A percentile compares a stretch with the other conserved stretches of the same genome.
Evolutionary conservation across 78 protist species (phyloP).

Genomic region (Dictyostelium capitatum): DNA sequence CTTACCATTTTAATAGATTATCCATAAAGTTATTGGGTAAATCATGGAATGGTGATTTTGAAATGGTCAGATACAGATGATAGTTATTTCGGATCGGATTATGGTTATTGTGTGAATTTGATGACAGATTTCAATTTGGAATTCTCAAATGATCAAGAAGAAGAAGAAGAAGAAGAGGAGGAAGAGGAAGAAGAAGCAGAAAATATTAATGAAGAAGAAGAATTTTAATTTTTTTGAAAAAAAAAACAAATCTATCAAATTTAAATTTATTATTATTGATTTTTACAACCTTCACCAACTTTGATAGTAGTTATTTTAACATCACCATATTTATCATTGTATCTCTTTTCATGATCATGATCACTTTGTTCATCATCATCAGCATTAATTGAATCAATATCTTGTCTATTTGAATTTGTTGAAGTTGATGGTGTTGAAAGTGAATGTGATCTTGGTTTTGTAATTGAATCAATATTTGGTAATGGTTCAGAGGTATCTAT

Average conservation of each 20-base stretch:
- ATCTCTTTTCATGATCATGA: not conserved
- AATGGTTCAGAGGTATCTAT: not conserved
- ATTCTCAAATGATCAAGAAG: not conserved
- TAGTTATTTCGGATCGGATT: not conserved
- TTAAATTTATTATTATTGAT: not conserved
- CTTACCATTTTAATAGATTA: constrained; percentile 37
- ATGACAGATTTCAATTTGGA: not conserved
- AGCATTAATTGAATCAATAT: not conserved
- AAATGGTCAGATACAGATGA: constrained; percentile 6
- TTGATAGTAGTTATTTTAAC: not conserved
- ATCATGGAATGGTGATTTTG: constrained; percentile 58
- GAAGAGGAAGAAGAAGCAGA: not conserved
- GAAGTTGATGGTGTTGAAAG: not conserved
- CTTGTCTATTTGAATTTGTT: not conserved
- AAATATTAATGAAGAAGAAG: not conserved
- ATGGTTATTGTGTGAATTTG: not conserved
- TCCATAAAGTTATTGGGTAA: constrained; percentile 33
- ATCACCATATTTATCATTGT: not conserved
- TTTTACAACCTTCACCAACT: constrained; percentile 26
- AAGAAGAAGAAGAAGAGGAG: constrained; percentile 21
- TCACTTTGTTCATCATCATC: not conserved
- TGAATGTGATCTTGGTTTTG: constrained; percentile 9
- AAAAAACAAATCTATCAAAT: no score
- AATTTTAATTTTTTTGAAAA: no score
- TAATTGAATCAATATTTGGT: not conserved